Conservation (phyloP, 768 basidiomycete species). For the Psilocybe azurescens region DNA sequence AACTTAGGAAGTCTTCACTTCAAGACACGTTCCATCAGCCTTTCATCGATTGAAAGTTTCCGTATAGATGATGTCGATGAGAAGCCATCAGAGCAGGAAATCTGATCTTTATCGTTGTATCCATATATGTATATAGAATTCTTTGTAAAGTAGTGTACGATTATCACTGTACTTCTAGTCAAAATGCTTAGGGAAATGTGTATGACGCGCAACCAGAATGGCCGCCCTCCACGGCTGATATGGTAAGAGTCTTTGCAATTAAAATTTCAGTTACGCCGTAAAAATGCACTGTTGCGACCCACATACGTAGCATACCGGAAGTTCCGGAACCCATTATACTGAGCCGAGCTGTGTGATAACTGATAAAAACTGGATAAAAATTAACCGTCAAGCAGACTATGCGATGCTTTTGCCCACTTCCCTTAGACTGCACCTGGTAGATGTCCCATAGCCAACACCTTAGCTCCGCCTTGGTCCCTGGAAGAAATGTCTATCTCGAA, state of each 20-base stretch:
- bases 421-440: neutral
- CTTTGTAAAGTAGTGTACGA: neutral
- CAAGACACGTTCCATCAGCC: neutral
- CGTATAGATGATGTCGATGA: neutral
- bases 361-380: too few relatives aligned
- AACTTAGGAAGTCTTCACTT: slow-evolving; percentile 5
- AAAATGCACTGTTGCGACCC: too few relatives aligned
- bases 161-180: neutral
- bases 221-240: too few relatives aligned
- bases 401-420: too few relatives aligned
- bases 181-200: neutral
- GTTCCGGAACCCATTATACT: too few relatives aligned
- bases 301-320: too few relatives aligned
- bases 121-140: too few relatives aligned
- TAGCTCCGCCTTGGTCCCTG: neutral
- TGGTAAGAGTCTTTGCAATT: too few relatives aligned
- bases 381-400: too few relatives aligned
- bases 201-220: too few relatives aligned
- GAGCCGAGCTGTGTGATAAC: too few relatives aligned
- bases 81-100: neutral
- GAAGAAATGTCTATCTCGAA: slow-evolving; percentile 5
- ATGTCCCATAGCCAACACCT: neutral
- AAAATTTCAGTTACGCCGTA: too few relatives aligned
- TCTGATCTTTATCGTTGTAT: neutral
- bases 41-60: slow-evolving; percentile 1